Conservation (phyloP, 768 basidiomycete genomes). For the Trichaptum fuscoviolaceum region DNA sequence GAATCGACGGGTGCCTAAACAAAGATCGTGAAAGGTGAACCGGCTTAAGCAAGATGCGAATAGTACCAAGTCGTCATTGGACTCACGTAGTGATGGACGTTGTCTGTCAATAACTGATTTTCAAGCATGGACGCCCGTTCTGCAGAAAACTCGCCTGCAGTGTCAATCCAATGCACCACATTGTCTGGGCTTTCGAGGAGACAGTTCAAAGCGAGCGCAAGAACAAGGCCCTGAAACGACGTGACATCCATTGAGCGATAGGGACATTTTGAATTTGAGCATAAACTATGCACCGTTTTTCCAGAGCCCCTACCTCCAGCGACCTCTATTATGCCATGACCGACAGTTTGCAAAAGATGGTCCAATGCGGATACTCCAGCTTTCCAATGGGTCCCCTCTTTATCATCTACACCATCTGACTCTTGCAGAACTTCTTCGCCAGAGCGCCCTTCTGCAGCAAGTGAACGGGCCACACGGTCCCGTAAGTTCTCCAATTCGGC, state of each 20-base stretch:
- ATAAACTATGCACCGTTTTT: slow-evolving; percentile 48
- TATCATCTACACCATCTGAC: slow-evolving; percentile 21
- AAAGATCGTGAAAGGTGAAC: slow-evolving; percentile 4
- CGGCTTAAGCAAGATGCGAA: not conserved
- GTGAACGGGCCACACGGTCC: not conserved
- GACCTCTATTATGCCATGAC: slow-evolving; percentile 55
- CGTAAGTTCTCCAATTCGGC: slow-evolving; percentile 36
- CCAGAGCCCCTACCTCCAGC: slow-evolving; percentile 62
- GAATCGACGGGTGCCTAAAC: slow-evolving; percentile 21
- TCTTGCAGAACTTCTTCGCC: slow-evolving; percentile 14
- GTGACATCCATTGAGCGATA: not conserved
- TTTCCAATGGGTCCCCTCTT: slow-evolving; percentile 20
- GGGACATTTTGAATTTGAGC: slow-evolving; percentile 5
- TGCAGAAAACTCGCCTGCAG: slow-evolving; percentile 58
- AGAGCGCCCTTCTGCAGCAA: not conserved
- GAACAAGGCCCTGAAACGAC: slow-evolving; percentile 46
- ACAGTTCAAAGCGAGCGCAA: slow-evolving; percentile 53
- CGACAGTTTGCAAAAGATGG: slow-evolving; percentile 46
- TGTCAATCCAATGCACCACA: slow-evolving; percentile 66
- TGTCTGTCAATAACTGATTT: not conserved
- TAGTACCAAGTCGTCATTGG: not conserved
- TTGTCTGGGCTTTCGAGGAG: slow-evolving; percentile 34
- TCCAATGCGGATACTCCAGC: slow-evolving; percentile 49
- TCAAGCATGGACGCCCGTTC: slow-evolving; percentile 39
- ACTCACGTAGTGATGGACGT: not conserved